Evolutionary conservation across 306 rosid genomes (phyloP).

Genomic region (Styphnolobium japonicum): DNA sequence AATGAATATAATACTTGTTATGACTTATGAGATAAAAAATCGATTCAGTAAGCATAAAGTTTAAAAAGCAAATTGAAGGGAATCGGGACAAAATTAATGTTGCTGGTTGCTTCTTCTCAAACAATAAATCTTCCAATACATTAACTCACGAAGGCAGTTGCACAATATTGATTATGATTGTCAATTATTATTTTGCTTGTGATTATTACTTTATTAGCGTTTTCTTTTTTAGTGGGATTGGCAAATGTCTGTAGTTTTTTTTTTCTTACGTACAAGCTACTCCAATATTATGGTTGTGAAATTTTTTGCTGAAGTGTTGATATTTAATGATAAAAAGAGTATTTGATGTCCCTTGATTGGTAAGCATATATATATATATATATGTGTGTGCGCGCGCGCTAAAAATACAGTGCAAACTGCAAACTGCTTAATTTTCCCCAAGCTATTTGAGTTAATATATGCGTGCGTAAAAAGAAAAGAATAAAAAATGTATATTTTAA

Average conservation of each 20-base stretch:
- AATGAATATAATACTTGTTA: too few relatives aligned
- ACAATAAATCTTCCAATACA: not conserved
- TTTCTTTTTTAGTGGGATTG: not conserved
- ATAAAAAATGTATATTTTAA: too few relatives aligned
- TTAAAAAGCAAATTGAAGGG: not conserved
- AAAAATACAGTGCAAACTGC: not conserved
- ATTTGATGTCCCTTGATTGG: not conserved
- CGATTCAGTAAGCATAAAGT: too few relatives aligned
- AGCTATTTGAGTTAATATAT: not conserved
- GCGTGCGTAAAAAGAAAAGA: too few relatives aligned
- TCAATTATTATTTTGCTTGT: not conserved
- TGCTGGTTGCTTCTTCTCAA: not conserved
- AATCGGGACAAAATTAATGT: not conserved
- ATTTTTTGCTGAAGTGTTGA: not conserved
- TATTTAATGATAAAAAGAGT: not conserved
- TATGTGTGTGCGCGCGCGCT: too few relatives aligned
- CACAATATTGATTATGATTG: not conserved
- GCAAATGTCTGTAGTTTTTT: not conserved
- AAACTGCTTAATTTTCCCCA: not conserved
- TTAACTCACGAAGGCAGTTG: not conserved
- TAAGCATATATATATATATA: not conserved
- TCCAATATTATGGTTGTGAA: not conserved
- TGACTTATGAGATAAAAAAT: too few relatives aligned
- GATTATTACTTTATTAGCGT: not conserved
- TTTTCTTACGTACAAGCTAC: conserved; percentile 11